Percentiles rank a stretch among this genome's conserved stretches.
phyloP scores from a whole-genome alignment of 371 early-diverging fungal genomes.

The Mucor saturninus region DNA sequence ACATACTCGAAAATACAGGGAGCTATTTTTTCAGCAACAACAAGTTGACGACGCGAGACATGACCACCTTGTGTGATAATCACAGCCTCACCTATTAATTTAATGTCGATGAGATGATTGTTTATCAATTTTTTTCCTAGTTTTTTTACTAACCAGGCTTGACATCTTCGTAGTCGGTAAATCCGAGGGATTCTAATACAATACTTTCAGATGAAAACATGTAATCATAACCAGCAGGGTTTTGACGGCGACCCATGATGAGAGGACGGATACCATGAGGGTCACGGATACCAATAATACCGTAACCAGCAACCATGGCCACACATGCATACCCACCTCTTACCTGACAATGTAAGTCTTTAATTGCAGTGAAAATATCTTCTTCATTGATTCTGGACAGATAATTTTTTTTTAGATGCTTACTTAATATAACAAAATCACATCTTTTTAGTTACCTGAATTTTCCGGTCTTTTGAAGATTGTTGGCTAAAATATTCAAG shows the following conservation, averaged over 20 bases:
- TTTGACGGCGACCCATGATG: slow-evolving; percentile 82
- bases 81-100: slow-evolving; percentile 75
- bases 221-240: slow-evolving; percentile 73
- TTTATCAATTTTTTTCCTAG: no score
- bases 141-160: slow-evolving; percentile 62
- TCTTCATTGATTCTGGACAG: slow-evolving; percentile 87
- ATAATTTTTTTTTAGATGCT: neutral
- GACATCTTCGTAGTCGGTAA: slow-evolving; percentile 86
- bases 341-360: slow-evolving; percentile 80
- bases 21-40: slow-evolving; percentile 62
- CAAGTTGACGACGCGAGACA: slow-evolving; percentile 69
- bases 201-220: slow-evolving; percentile 98
- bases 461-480: slow-evolving; percentile 93
- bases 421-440: neutral
- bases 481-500: slow-evolving; percentile 94
- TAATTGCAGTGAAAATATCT: slow-evolving; percentile 94
- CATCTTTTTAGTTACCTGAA: slow-evolving; percentile 60
- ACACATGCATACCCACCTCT: slow-evolving; percentile 94
- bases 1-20: slow-evolving; percentile 99
- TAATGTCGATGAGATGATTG: slow-evolving; percentile 11
- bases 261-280: slow-evolving; percentile 96
- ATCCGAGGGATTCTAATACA: slow-evolving; percentile 88
- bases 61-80: slow-evolving; percentile 82
- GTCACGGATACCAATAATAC: slow-evolving; percentile 91
- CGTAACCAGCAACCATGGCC: slow-evolving; percentile 95